A percentile compares a stretch with the other conserved stretches of the same genome.
These are phyloP conservation scores for Gymnopus androsaceus DNA, from an alignment of 1,284 basidiomycete genomes.

Conservation along the genomic window DNA sequence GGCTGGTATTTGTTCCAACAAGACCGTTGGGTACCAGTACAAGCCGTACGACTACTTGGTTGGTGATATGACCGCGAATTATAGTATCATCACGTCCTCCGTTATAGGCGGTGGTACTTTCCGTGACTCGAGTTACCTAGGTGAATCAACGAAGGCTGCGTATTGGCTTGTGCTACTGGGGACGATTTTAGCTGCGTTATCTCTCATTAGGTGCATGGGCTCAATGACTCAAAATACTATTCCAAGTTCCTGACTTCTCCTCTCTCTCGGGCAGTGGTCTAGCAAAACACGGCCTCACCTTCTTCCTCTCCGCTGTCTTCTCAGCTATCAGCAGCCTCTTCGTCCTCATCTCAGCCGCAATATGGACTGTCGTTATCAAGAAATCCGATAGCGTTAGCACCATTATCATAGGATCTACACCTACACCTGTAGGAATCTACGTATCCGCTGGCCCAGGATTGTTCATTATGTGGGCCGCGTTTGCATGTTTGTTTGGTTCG, in stretches of 20 bases:
- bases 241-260: conserved; percentile 15
- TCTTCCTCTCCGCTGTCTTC: conserved; percentile 66
- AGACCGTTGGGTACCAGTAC: conserved; percentile 58
- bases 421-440: conserved; percentile 57
- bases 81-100: conserved; percentile 54
- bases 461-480: conserved; percentile 70
- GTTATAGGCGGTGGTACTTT: conserved; percentile 60
- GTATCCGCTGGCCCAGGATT: conserved; percentile 64
- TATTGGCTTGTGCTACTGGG: conserved; percentile 77
- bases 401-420: conserved; percentile 41
- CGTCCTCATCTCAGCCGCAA: conserved; percentile 66
- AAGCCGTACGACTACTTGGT: conserved; percentile 62
- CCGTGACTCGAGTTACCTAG: conserved; percentile 61
- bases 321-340: conserved; percentile 62
- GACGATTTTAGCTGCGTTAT: conserved; percentile 63
- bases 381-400: conserved; percentile 63
- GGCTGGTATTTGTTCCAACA: conserved; percentile 65
- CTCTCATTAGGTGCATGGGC: conserved; percentile 56
- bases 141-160: conserved; percentile 63
- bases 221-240: neutral
- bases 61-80: conserved; percentile 67
- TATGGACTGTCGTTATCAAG: conserved; percentile 77
- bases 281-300: conserved; percentile 63
- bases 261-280: conserved; percentile 57
- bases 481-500: conserved; percentile 62